A percentile compares a stretch with the other conserved stretches of the same genome.
phyloP scores from a whole-genome alignment of 2,329 filamentous ascomycete genomes.

The Aspergillus arachidicola region DNA sequence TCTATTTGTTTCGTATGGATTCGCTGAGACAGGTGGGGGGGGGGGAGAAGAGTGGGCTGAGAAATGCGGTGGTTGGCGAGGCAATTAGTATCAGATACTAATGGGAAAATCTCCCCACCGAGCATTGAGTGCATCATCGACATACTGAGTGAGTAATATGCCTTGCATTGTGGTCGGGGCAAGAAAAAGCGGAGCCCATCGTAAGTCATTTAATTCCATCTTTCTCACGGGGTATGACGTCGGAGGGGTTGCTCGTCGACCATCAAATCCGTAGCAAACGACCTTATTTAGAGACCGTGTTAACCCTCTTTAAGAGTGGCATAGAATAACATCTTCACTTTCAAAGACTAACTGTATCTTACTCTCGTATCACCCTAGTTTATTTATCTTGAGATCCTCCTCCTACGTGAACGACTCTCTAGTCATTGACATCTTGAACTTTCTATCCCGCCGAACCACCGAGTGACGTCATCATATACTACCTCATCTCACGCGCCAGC shows the following conservation, averaged over 20 bases:
- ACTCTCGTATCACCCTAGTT: background rate
- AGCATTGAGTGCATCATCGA: background rate
- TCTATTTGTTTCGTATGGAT: conserved; percentile 15
- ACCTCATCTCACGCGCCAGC: conserved; percentile 6
- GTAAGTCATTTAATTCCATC: background rate
- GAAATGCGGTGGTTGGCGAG: conserved; percentile 16
- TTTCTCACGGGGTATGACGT: conserved; percentile 6
- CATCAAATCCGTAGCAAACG: background rate
- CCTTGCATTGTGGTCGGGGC: background rate
- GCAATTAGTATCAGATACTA: conserved; percentile 15
- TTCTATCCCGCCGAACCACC: background rate
- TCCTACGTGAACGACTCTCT: too few relatives aligned
- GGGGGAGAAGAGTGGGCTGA: conserved; percentile 6
- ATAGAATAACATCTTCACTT: background rate
- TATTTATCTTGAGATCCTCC: too few relatives aligned
- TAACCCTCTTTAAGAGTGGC: background rate
- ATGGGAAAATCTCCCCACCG: background rate
- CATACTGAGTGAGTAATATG: background rate
- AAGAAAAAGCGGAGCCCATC: conserved; percentile 1
- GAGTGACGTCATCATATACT: conserved; percentile 27
- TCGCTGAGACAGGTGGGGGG: conserved; percentile 3
- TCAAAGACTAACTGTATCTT: background rate
- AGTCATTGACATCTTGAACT: background rate
- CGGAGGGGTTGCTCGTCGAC: background rate
- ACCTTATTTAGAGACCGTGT: conserved; percentile 4